A percentile compares a stretch with the other conserved stretches of the same genome.
These are phyloP conservation scores for Akanthomyces lecanii DNA, from an alignment of 2,329 filamentous ascomycete genomes.

Conservation along the genomic window DNA sequence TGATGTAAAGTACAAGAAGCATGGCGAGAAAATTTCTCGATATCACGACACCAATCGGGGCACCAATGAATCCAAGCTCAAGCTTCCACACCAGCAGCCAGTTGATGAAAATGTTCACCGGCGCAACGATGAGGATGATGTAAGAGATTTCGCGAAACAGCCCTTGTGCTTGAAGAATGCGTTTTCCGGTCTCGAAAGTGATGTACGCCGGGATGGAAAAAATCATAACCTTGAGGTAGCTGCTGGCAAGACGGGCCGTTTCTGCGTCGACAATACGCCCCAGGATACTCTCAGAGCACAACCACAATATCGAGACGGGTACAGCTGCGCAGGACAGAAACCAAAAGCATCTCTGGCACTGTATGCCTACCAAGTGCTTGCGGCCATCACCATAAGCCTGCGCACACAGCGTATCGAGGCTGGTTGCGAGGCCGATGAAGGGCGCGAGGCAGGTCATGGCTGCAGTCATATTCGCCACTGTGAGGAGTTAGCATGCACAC, in stretches of 20 bases:
- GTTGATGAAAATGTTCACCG: conserved; percentile 71
- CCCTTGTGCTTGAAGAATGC: conserved; percentile 79
- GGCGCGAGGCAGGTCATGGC: conserved; percentile 75
- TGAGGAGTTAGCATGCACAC: background rate
- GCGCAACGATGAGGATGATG: conserved; percentile 70
- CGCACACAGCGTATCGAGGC: conserved; percentile 85
- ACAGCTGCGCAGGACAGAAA: conserved; percentile 70
- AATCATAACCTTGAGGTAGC: conserved; percentile 69
- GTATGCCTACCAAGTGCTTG: conserved; percentile 79
- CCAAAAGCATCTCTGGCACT: conserved; percentile 75
- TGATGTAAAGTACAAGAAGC: conserved; percentile 71
- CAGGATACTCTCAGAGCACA: conserved; percentile 63
- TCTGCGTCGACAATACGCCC: conserved; percentile 46
- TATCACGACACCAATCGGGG: conserved; percentile 73
- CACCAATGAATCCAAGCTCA: conserved; percentile 68
- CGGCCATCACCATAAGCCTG: conserved; percentile 91
- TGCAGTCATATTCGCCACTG: conserved; percentile 65
- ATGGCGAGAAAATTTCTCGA: conserved; percentile 74
- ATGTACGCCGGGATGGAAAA: conserved; percentile 73
- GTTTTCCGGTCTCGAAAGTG: conserved; percentile 71
- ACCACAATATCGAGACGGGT: conserved; percentile 71
- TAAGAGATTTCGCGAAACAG: conserved; percentile 75
- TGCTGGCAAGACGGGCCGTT: conserved; percentile 63
- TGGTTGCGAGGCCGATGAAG: conserved; percentile 79
- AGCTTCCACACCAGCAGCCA: conserved; percentile 74